These are phyloP conservation scores for Prunus armeniaca DNA, from an alignment of 306 rosid species.

Conservation along the genomic window DNA sequence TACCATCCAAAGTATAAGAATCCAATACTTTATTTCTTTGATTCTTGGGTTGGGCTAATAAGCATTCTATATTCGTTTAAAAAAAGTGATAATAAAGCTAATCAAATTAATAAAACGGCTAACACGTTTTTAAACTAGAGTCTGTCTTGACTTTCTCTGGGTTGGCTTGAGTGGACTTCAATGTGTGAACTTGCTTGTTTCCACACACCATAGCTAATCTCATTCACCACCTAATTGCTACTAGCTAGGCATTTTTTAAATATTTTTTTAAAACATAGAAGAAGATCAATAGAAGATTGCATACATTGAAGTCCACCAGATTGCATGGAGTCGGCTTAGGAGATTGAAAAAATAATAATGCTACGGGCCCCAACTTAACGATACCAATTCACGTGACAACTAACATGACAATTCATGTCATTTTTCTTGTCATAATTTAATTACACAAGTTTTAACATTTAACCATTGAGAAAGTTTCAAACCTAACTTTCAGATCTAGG, in stretches of 20 bases:
- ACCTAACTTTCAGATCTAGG: too few relatives aligned
- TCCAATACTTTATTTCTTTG: too few relatives aligned
- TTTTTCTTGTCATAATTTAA: too few relatives aligned
- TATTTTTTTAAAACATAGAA: neutral
- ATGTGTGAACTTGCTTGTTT: neutral
- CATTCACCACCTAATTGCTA: neutral
- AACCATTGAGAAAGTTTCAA: too few relatives aligned
- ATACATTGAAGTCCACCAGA: neutral
- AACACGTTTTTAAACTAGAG: neutral
- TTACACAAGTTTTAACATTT: too few relatives aligned
- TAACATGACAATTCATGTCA: too few relatives aligned
- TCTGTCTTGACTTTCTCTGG: neutral
- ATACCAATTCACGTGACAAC: too few relatives aligned
- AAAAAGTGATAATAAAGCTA: too few relatives aligned
- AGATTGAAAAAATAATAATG: neutral
- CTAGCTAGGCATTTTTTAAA: neutral
- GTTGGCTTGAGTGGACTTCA: neutral
- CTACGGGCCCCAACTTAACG: too few relatives aligned
- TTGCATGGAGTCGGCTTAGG: neutral
- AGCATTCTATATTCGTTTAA: too few relatives aligned
- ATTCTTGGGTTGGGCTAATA: too few relatives aligned
- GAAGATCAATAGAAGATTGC: neutral
- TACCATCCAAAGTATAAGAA: too few relatives aligned
- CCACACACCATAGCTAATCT: neutral
- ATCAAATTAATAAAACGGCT: neutral